phyloP scores from a whole-genome alignment of 164 flowering plant genomes.

The Warburgia ugandensis region DNA sequence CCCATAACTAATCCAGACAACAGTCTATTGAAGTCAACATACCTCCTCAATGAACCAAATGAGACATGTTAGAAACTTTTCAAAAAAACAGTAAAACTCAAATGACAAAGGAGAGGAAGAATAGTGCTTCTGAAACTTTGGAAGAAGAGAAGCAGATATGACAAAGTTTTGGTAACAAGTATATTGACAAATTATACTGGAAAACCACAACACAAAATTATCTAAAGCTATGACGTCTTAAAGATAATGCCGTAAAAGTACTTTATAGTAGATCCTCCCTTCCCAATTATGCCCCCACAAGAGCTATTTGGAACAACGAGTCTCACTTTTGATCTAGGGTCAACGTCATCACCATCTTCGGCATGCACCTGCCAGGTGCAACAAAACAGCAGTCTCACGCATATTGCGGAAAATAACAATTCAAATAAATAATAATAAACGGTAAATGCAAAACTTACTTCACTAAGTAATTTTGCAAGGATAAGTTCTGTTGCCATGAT shows the following conservation, averaged over 20 bases:
- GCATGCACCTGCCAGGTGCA: slow-evolving; percentile 41
- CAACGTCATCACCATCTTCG: slow-evolving; percentile 70
- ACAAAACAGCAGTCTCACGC: not conserved
- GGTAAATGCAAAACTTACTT: slow-evolving; percentile 38
- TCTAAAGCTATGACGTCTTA: not conserved
- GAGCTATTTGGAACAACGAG: slow-evolving; percentile 82
- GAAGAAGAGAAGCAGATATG: too few species aligned
- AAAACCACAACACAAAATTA: not conserved
- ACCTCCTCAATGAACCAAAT: too few species aligned
- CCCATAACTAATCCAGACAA: too few species aligned
- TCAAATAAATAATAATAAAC: not conserved
- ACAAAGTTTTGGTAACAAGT: too few species aligned
- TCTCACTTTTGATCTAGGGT: slow-evolving; percentile 70
- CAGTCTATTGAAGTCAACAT: too few species aligned
- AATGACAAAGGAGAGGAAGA: too few species aligned
- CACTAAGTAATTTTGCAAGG: slow-evolving; percentile 64
- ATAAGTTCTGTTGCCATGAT: slow-evolving; percentile 77
- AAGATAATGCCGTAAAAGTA: slow-evolving; percentile 19
- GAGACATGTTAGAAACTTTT: too few species aligned
- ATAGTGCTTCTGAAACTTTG: too few species aligned
- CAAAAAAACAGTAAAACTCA: too few species aligned
- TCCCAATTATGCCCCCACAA: slow-evolving; percentile 97
- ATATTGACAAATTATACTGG: not conserved
- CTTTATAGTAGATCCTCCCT: slow-evolving; percentile 94
- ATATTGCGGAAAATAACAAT: too few species aligned